Evolutionary conservation across 2,329 filamentous ascomycete species (phyloP).

Genomic region (Trichoderma sp.): DNA sequence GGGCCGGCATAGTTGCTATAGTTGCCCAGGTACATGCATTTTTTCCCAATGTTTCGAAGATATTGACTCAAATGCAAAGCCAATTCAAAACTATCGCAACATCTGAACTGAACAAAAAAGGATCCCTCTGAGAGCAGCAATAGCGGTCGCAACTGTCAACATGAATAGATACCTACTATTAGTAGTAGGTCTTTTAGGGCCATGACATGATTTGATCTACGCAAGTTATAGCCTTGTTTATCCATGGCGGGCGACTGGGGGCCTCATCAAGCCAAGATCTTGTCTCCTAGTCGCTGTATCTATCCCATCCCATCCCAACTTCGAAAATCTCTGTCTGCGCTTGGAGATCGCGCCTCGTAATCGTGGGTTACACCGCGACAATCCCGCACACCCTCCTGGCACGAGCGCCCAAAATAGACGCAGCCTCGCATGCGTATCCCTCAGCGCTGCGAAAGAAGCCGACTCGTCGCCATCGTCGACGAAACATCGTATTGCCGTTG

Average conservation of each 20-base stretch:
- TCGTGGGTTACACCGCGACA: neutral
- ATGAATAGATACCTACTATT: neutral
- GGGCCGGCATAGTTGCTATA: conserved; percentile 1
- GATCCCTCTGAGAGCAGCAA: neutral
- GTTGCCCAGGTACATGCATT: neutral
- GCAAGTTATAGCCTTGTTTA: conserved; percentile 1
- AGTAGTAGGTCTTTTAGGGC: neutral
- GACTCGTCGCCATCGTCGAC: neutral
- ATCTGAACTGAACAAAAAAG: neutral
- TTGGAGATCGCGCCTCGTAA: neutral
- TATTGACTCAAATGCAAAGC: neutral
- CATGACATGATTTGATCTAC: neutral
- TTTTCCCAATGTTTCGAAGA: conserved; percentile 20
- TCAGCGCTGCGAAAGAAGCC: neutral
- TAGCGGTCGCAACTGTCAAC: neutral
- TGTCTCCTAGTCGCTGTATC: neutral
- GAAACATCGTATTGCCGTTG: neutral
- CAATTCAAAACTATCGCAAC: neutral
- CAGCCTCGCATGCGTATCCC: neutral
- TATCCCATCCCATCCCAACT: neutral
- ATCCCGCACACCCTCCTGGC: neutral
- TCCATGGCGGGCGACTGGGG: neutral
- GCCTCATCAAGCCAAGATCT: conserved; percentile 3
- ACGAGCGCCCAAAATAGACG: conserved; percentile 18
- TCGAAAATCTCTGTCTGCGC: neutral